Evolutionary conservation across 2,329 filamentous ascomycete genomes (phyloP), one percentile per base, ranked within the genome.

Genomic region (Graphilbum ipis-grandicollis): DNA sequence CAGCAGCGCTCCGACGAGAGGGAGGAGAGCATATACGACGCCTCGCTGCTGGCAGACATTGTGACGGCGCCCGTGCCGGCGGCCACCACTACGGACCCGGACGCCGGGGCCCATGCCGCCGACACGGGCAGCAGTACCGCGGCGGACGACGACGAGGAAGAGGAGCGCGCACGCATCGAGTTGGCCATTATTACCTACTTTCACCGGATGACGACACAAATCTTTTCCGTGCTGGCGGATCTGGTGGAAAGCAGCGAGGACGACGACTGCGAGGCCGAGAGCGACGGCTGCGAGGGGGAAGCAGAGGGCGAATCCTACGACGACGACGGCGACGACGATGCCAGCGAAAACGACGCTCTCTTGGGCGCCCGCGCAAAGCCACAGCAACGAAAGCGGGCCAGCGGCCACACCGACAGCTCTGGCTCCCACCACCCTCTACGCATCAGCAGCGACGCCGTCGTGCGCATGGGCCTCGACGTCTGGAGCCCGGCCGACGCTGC

Each of bases 111-210:
- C 9, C 34, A 19, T 23, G 30, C 31, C 3, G 25, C n/a, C n/a
- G 38, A 35, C 9, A 30, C 37, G 12, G 25, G 30, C 1, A 30
- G 8, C 17, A 23, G n/a, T 29, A 19, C 22, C 28, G 34, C 8
- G 37, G 13, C n/a, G 47, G 38, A 36, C 12, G 48, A 55, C 6
- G 33, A 33, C 0, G 36, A 37, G 2, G 57, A 61, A 21, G 59
- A 68, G 44, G 63, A 64, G 38, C 55, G 61, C 31, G 66, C 67
- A 32, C 54, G 59, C 33, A 52, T 69, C 10, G 78, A 85, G 50
- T 73, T 83, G 42, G 71, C 76, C 30, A 69, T 84, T 35, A 80
- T 86, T 38, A 76, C 79, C 1, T 90, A 85, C 54, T 88, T 88
- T 54, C 81, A 86, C 55, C 71, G 80, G 1, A 62, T 84, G 36